These are phyloP conservation scores for Fusarium dlaminii DNA, from an alignment of 2,329 filamentous ascomycete genomes.

Conservation along the genomic window DNA sequence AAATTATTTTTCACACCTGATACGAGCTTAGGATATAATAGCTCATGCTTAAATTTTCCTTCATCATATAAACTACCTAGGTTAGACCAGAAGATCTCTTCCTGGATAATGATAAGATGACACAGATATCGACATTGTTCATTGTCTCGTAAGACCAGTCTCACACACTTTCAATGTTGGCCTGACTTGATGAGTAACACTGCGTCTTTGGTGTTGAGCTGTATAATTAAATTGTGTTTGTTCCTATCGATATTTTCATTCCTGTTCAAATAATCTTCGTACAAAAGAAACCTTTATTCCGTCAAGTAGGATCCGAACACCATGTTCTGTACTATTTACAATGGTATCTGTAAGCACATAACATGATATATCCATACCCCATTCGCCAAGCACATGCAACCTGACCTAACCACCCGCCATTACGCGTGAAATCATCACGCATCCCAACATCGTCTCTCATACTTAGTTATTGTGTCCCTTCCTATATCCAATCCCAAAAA, in stretches of 20 bases:
- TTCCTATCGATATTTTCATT: not conserved
- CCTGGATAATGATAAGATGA: not conserved
- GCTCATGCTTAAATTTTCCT: too few relatives aligned
- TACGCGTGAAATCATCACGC: constrained; percentile 29
- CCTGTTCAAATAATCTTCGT: not conserved
- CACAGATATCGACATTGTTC: not conserved
- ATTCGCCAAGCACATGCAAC: constrained; percentile 35
- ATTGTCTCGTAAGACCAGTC: not conserved
- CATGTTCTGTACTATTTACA: constrained; percentile 32
- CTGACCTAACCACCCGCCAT: constrained; percentile 14
- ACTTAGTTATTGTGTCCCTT: constrained; percentile 25
- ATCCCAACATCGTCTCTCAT: constrained; percentile 30
- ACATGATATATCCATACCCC: constrained; percentile 36
- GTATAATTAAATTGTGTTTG: not conserved
- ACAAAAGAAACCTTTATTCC: constrained; percentile 16
- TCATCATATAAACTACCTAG: not conserved
- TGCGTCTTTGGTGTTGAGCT: not conserved
- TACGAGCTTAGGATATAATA: not conserved
- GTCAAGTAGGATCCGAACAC: constrained; percentile 22
- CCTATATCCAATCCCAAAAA: constrained; percentile 6
- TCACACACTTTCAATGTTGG: not conserved
- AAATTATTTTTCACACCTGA: too few relatives aligned
- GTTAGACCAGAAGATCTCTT: not conserved
- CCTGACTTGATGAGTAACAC: not conserved
- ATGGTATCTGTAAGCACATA: constrained; percentile 35